These are phyloP conservation scores for Oenanthe javanica DNA, from an alignment of 140 eudicot genomes.

Conservation along the genomic window DNA sequence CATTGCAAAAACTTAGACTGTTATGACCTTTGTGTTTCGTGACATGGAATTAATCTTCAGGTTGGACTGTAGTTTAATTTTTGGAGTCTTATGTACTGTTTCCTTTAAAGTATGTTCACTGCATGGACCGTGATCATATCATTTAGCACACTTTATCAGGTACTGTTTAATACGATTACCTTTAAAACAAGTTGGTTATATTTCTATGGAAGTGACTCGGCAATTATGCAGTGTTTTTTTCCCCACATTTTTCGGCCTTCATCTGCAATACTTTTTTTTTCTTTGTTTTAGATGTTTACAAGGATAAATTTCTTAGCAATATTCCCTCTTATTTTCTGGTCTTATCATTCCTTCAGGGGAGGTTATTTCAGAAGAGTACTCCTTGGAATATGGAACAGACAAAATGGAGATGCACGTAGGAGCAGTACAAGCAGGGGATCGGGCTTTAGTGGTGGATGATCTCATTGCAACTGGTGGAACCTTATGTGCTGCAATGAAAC, in stretches of 20 bases:
- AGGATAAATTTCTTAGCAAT: not conserved
- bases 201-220: not conserved
- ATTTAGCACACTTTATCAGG: not conserved
- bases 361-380: conserved; percentile 87
- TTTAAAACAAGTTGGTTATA: not conserved
- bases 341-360: conserved; percentile 49
- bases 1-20: not conserved
- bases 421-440: conserved; percentile 89
- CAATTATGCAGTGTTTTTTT: not conserved
- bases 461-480: conserved; percentile 97
- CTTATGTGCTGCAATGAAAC: conserved; percentile 71
- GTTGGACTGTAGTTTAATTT: not conserved
- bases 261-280: not conserved
- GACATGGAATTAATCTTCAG: not conserved
- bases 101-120: not conserved
- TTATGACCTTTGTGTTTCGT: not conserved
- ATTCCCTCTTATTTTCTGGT: not conserved
- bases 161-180: not conserved
- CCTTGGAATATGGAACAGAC: conserved; percentile 92
- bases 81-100: not conserved
- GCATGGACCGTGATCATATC: not conserved
- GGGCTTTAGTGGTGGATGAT: conserved; percentile 77
- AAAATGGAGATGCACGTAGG: conserved; percentile 98
- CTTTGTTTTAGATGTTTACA: not conserved
- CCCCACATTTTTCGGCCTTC: not conserved